A percentile compares a stretch with the other conserved stretches of the same genome.
These are phyloP conservation scores for Pseudotsuga menziesii DNA, from an alignment of 75 land plant species.

Conservation along the genomic window DNA sequence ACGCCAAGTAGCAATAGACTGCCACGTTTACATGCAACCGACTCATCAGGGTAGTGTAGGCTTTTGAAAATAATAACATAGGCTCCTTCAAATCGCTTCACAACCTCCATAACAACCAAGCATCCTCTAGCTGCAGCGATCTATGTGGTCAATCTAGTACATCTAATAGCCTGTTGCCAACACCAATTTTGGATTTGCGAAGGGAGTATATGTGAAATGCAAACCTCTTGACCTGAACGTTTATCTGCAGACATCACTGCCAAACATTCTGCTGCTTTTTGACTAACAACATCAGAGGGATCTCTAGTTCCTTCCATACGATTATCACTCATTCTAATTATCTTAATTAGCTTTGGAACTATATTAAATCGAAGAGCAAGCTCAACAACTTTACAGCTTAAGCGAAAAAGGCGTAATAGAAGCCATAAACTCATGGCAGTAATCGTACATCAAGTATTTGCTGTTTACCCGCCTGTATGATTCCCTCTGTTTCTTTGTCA, in stretches of 20 bases:
- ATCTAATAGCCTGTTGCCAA: too few relatives aligned
- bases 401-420: too few relatives aligned
- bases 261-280: conserved; percentile 44
- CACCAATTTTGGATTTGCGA: too few relatives aligned
- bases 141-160: too few relatives aligned
- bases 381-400: conserved; percentile 40
- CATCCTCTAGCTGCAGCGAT: too few relatives aligned
- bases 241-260: conserved; percentile 53
- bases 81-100: too few relatives aligned
- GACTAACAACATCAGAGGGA: conserved; percentile 8
- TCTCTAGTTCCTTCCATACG: not conserved
- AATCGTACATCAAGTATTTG: conserved; percentile 67
- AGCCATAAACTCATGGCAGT: conserved; percentile 91
- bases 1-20: too few relatives aligned
- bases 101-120: too few relatives aligned
- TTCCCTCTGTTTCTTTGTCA: conserved; percentile 39
- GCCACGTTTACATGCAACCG: too few relatives aligned
- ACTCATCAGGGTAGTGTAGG: too few relatives aligned
- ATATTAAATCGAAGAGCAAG: conserved; percentile 22
- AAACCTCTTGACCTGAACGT: conserved; percentile 33
- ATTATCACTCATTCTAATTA: conserved; percentile 12
- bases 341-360: conserved; percentile 25
- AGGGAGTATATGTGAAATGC: too few relatives aligned
- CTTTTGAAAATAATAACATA: too few relatives aligned
- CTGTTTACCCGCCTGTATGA: conserved; percentile 55